A percentile compares a stretch with the other conserved stretches of the same genome.
Evolutionary conservation across 1,139 yeast species (phyloP).

Genomic region (Ogataea hybrid): DNA sequence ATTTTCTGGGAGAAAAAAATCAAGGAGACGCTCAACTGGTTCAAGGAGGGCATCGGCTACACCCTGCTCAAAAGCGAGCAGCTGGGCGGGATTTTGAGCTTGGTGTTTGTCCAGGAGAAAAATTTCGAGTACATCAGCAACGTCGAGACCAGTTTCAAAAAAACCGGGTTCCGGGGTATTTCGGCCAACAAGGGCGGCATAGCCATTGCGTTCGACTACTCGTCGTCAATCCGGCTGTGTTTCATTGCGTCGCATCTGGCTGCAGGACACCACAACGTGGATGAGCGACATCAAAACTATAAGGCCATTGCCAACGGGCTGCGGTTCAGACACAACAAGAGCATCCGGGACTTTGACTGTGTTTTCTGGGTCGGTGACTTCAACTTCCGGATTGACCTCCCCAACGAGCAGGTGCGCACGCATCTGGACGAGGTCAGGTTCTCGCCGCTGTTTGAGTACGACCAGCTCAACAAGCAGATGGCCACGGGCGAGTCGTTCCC

Average conservation of each 20-base stretch:
- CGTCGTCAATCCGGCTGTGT: constrained; percentile 71
- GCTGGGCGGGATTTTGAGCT: constrained; percentile 84
- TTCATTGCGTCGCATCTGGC: constrained; percentile 92
- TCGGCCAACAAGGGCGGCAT: constrained; percentile 97
- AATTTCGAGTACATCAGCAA: constrained; percentile 65
- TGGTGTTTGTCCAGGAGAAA: constrained; percentile 66
- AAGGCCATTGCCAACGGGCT: constrained; percentile 77
- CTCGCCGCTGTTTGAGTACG: constrained; percentile 58
- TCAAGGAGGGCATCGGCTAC: constrained; percentile 32
- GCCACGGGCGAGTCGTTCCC: constrained; percentile 77
- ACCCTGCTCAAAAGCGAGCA: constrained; percentile 81
- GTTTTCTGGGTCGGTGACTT: constrained; percentile 96
- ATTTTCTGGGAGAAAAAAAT: constrained; percentile 78
- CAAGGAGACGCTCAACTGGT: constrained; percentile 50
- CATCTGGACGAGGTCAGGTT: constrained; percentile 22
- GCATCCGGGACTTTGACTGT: constrained; percentile 78
- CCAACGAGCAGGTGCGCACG: constrained; percentile 72
- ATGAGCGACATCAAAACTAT: constrained; percentile 87
- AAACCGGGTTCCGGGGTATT: constrained; percentile 92
- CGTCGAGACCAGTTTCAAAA: constrained; percentile 74
- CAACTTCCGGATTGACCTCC: constrained; percentile 76
- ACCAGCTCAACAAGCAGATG: constrained; percentile 85
- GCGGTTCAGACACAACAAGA: constrained; percentile 67
- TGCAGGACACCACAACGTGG: constrained; percentile 82
- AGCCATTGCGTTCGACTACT: constrained; percentile 75